Conservation (phyloP, 2,329 filamentous ascomycete species). For the Neobulgaria alba region DNA sequence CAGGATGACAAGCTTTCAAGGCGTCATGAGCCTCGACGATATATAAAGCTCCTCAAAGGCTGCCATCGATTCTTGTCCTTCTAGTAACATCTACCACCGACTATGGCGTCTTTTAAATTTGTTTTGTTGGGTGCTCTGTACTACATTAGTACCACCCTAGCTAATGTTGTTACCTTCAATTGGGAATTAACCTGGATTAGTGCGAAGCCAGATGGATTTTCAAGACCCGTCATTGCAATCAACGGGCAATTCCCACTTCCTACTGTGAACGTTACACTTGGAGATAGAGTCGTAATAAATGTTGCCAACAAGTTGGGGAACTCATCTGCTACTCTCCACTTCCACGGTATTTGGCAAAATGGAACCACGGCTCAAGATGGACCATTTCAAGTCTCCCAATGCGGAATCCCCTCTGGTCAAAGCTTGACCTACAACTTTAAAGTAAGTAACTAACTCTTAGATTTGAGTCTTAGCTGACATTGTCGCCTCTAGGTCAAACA, state of each 20-base stretch:
- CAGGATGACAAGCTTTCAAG: no score
- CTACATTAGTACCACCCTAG: no score
- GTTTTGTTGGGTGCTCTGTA: no score
- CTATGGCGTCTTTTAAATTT: no score
- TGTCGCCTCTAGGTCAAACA: constrained; percentile 31
- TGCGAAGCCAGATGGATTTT: constrained; percentile 3
- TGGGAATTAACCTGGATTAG: constrained; percentile 5
- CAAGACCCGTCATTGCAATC: constrained; percentile 1
- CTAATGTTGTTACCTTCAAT: no score
- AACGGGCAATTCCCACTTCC: constrained; percentile 5
- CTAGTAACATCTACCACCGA: no score
- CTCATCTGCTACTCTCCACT: constrained; percentile 48
- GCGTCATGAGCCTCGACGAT: no score
- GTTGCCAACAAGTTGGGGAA: constrained; percentile 1
- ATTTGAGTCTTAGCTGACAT: constrained; percentile 26
- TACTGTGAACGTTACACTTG: not conserved
- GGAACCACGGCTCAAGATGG: constrained; percentile 61
- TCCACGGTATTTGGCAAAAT: constrained; percentile 62
- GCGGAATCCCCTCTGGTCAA: constrained; percentile 52
- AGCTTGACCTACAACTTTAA: constrained; percentile 60
- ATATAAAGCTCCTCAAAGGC: no score
- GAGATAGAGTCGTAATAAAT: constrained; percentile 1
- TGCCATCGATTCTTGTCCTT: no score
- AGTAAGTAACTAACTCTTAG: constrained; percentile 28
- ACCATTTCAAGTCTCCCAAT: constrained; percentile 54